Conservation (phyloP, 768 basidiomycete genomes). For the Amanita molliuscula region DNA sequence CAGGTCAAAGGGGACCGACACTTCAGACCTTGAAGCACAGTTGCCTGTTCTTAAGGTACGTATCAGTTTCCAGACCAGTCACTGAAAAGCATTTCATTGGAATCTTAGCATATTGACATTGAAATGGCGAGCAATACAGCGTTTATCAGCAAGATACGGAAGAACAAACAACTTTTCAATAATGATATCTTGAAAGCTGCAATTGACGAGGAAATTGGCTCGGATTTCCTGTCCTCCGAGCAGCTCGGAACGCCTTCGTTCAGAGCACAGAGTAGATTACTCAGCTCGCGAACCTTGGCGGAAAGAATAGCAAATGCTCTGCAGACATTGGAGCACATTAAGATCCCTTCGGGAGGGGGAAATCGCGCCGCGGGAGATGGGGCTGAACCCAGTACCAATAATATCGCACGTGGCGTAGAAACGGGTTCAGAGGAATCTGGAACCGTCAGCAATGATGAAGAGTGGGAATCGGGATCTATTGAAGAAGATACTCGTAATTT, state of each 20-base stretch:
- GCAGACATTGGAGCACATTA: slow-evolving; percentile 32
- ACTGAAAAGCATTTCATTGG: slow-evolving; percentile 5
- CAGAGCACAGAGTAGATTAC: slow-evolving; percentile 61
- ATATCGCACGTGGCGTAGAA: slow-evolving; percentile 1
- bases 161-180: slow-evolving; percentile 49
- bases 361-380: slow-evolving; percentile 11
- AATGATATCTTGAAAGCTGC: slow-evolving; percentile 37
- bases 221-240: slow-evolving; percentile 21
- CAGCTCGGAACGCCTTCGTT: slow-evolving; percentile 32
- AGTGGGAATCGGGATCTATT: slow-evolving; percentile 27
- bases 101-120: slow-evolving; percentile 41
- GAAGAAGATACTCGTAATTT: slow-evolving; percentile 22
- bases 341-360: slow-evolving; percentile 17
- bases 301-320: slow-evolving; percentile 43
- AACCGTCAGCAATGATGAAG: slow-evolving; percentile 20
- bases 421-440: slow-evolving; percentile 27
- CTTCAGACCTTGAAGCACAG: slow-evolving; percentile 45
- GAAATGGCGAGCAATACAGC: slow-evolving; percentile 54
- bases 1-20: slow-evolving; percentile 28
- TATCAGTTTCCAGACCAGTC: background rate
- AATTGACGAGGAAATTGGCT: slow-evolving; percentile 33
- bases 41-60: slow-evolving; percentile 56
- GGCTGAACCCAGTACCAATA: background rate
- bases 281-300: slow-evolving; percentile 71
- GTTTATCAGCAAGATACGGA: slow-evolving; percentile 62